Evolutionary conservation across 331 rosid species (phyloP), one percentile per base, ranked within the genome.

Genomic region (Rhamnella rubrinervis): DNA sequence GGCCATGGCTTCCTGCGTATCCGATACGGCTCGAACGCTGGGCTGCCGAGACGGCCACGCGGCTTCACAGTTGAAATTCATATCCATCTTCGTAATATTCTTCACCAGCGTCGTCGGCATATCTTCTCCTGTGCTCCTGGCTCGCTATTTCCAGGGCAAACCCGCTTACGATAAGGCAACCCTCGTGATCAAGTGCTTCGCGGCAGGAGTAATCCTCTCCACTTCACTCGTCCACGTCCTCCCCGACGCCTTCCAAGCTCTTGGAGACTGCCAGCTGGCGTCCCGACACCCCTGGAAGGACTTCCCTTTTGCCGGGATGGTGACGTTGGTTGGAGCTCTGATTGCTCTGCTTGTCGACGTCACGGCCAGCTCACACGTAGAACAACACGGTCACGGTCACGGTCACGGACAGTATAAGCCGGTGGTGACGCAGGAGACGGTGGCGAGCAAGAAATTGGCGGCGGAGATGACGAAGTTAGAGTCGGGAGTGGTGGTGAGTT

Each of bases 191-290:
- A 91, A 93, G 79, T 93, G 96, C 79, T 93, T 91, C 76, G 98
- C 98, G 25, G 97, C 98, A 13, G 97, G 97, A 3, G 98, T 93
- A 0, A 88, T 93, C 19, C 92, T 93, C 59, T 91, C 97, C 50
- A 93, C 98, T n/a, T 93, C 97, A 16, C 78, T 93, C 21, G 97
- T 93, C 79, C 98, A 93, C 90, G 98, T 93, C 8, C 96, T 93
- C 39, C 98, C 98, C 0, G 97, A 91, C 72, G 97, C 98, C 68
- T 93, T 64, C 78, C 78, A 74, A 19, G 92, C 98, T 28, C 97
- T 93, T 78, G 64, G 89, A 21, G 95, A 93, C 76, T 91, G 97
- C 92, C 91, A 76, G 1, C 87, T 91, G 51, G 90, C 96, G 0
- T 76, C 97, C 1, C 78, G 56, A 1, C 98, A 93, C 52, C 98